These are phyloP conservation scores for Triticum monococcum DNA, from an alignment of 176 grass and related monocot species.

Conservation along the genomic window DNA sequence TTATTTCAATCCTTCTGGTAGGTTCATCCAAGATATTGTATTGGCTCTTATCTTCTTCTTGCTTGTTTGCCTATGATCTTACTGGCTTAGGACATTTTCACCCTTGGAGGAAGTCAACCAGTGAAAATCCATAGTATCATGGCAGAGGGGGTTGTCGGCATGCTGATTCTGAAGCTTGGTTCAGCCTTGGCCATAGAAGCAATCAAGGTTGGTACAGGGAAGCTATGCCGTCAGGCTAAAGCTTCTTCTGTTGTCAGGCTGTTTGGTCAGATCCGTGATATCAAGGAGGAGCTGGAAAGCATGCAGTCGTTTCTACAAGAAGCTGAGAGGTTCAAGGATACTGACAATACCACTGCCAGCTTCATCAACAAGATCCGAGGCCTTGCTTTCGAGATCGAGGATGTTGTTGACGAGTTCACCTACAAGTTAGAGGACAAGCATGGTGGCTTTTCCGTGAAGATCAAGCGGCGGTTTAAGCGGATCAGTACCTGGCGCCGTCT, in stretches of 20 bases:
- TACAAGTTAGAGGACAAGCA: neutral
- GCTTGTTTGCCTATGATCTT: neutral
- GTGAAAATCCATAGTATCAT: neutral
- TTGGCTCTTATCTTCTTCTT: neutral
- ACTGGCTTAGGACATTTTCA: neutral
- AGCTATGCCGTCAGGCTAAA: neutral
- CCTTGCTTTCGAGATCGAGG: neutral
- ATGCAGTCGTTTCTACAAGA: conserved; percentile 8
- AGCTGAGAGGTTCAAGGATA: neutral
- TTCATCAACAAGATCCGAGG: neutral
- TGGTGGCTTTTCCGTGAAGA: neutral
- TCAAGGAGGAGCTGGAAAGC: conserved; percentile 3
- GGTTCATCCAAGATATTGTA: neutral
- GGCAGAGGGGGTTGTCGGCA: conserved; percentile 1
- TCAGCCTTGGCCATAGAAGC: neutral
- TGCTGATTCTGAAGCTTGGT: conserved; percentile 7
- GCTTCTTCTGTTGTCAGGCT: neutral
- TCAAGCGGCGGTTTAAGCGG: neutral
- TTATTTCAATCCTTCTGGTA: neutral
- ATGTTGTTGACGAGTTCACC: conserved; percentile 2
- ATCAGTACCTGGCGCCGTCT: neutral
- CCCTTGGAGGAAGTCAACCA: neutral
- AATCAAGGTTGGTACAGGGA: neutral
- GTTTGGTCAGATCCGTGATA: conserved; percentile 8
- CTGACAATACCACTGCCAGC: neutral